Evolutionary conservation across 495 filamentous ascomycete genomes (phyloP).

Genomic region (Aspergillus panamensis): DNA sequence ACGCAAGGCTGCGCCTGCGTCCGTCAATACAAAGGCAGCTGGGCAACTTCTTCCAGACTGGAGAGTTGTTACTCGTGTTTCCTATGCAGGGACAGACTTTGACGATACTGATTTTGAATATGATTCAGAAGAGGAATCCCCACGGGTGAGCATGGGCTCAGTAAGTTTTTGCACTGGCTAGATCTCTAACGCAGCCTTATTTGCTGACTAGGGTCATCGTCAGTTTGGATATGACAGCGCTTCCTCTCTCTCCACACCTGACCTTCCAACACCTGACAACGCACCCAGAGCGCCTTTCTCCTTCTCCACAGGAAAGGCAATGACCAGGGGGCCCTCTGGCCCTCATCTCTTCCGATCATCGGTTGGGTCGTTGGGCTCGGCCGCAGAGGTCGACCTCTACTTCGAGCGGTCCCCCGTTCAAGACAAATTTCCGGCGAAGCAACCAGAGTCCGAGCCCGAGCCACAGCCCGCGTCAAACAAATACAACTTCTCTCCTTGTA

Average conservation of each 20-base stretch:
- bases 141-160: constrained; percentile 45
- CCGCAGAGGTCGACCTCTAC: constrained; percentile 56
- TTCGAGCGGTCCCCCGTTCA: constrained; percentile 64
- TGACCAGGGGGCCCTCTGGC: constrained; percentile 64
- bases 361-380: constrained; percentile 26
- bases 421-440: constrained; percentile 5
- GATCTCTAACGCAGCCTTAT: background rate
- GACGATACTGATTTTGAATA: constrained; percentile 71
- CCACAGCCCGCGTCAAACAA: background rate
- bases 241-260: constrained; percentile 18
- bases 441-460: background rate
- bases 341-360: constrained; percentile 74
- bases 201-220: background rate
- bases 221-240: constrained; percentile 20
- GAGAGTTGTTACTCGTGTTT: constrained; percentile 25
- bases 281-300: constrained; percentile 27
- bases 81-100: constrained; percentile 60
- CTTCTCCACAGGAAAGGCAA: constrained; percentile 31
- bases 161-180: constrained; percentile 13
- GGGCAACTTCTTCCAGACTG: constrained; percentile 4
- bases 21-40: constrained; percentile 13
- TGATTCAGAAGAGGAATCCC: constrained; percentile 51
- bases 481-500: constrained; percentile 16
- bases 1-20: constrained; percentile 21
- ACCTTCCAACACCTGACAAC: constrained; percentile 19